Evolutionary conservation across 2,329 filamentous ascomycete genomes (phyloP).

Genomic region (Pseudocercospora pini-densiflorae): DNA sequence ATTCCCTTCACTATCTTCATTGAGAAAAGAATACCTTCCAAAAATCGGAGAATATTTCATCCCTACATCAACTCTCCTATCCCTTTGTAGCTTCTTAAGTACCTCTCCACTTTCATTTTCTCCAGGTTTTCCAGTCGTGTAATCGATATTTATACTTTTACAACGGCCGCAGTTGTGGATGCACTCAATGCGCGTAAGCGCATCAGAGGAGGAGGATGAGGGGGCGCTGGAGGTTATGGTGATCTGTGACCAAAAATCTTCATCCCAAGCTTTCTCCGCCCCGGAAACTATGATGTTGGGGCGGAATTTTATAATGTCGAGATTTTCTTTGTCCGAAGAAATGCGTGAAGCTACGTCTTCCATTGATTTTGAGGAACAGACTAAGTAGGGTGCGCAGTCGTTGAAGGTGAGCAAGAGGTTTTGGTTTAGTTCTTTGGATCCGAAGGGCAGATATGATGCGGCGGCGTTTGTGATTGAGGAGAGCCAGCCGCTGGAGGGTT

Average conservation of each 20-base stretch:
- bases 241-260: conserved; percentile 53
- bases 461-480: conserved; percentile 35
- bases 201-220: background rate
- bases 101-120: conserved; percentile 45
- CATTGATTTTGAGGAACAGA: conserved; percentile 74
- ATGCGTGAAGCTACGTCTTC: conserved; percentile 61
- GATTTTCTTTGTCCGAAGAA: conserved; percentile 28
- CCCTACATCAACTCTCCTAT: conserved; percentile 51
- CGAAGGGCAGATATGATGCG: conserved; percentile 27
- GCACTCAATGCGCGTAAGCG: conserved; percentile 39
- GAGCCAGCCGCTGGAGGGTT: conserved; percentile 39
- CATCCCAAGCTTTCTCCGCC: conserved; percentile 47
- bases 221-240: conserved; percentile 29
- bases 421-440: conserved; percentile 33
- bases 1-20: conserved; percentile 36
- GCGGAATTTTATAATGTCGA: conserved; percentile 53
- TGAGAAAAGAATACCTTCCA: conserved; percentile 52
- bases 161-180: conserved; percentile 54
- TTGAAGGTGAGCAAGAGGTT: conserved; percentile 66
- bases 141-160: conserved; percentile 54
- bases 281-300: conserved; percentile 52
- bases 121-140: conserved; percentile 48
- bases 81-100: conserved; percentile 51
- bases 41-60: conserved; percentile 54
- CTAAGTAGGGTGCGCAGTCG: conserved; percentile 75